These are phyloP conservation scores for Emergomyces pasteurianus DNA, from an alignment of 2,329 filamentous ascomycete species.

Conservation along the genomic window DNA sequence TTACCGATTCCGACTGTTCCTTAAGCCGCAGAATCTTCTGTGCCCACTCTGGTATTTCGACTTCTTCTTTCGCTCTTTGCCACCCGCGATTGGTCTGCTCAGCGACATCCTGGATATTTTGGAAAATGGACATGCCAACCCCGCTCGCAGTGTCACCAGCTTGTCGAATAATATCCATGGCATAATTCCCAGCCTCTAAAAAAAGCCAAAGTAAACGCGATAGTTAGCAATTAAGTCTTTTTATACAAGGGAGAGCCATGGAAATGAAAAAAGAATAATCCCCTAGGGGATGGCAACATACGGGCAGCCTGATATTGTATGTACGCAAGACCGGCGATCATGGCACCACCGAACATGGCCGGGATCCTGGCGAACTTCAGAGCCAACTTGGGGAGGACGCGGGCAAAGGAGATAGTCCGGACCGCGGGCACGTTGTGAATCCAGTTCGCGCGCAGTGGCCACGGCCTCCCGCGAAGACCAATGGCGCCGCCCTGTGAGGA, in stretches of 20 bases:
- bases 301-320: slow-evolving; percentile 90
- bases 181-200: slow-evolving; percentile 62
- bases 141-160: slow-evolving; percentile 60
- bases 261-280: background rate
- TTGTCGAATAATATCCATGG: slow-evolving; percentile 60
- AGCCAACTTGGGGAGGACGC: slow-evolving; percentile 70
- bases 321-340: slow-evolving; percentile 79
- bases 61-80: slow-evolving; percentile 68
- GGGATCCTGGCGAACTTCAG: slow-evolving; percentile 79
- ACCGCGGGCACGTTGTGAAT: slow-evolving; percentile 68
- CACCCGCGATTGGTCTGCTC: slow-evolving; percentile 70
- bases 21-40: slow-evolving; percentile 56
- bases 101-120: slow-evolving; percentile 60
- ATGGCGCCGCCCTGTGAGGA: slow-evolving; percentile 41
- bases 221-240: background rate
- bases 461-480: slow-evolving; percentile 34
- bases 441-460: slow-evolving; percentile 67
- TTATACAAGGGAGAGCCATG: background rate
- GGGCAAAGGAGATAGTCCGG: slow-evolving; percentile 54
- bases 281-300: slow-evolving; percentile 42
- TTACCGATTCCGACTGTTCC: slow-evolving; percentile 45
- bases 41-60: slow-evolving; percentile 66
- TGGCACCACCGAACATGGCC: slow-evolving; percentile 80
- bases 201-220: background rate
- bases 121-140: slow-evolving; percentile 58